A percentile compares a stretch with the other conserved stretches of the same genome.
Evolutionary conservation across 768 basidiomycete genomes (phyloP).

Genomic region (Inosperma sp.): DNA sequence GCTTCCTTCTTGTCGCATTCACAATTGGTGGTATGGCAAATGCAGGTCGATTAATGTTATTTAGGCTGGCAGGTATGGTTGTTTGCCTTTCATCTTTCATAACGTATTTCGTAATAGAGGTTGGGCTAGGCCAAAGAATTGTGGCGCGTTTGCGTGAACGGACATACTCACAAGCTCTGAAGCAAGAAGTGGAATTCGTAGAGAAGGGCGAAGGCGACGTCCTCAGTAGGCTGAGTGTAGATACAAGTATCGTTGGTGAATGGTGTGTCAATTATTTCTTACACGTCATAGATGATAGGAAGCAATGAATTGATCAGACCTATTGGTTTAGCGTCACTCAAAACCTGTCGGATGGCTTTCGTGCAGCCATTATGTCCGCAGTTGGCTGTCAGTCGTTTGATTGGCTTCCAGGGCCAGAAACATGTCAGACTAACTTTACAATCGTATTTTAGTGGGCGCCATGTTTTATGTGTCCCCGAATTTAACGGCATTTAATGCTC

Average conservation of each 20-base stretch:
- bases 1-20: constrained; percentile 66
- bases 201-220: constrained; percentile 93
- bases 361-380: constrained; percentile 88
- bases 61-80: constrained; percentile 73
- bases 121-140: constrained; percentile 69
- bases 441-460: constrained; percentile 60
- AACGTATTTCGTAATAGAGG: neutral
- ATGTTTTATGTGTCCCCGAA: constrained; percentile 93
- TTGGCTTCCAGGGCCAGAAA: neutral
- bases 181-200: constrained; percentile 90
- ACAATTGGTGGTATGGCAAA: constrained; percentile 86
- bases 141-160: constrained; percentile 80
- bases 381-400: constrained; percentile 72
- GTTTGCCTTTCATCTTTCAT: neutral
- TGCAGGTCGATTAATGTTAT: constrained; percentile 74
- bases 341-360: constrained; percentile 74
- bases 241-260: constrained; percentile 91
- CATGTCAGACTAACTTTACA: constrained; percentile 1
- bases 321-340: constrained; percentile 62
- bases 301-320: no score
- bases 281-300: constrained; percentile 1
- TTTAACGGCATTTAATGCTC: constrained; percentile 88
- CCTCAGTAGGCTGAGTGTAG: constrained; percentile 82
- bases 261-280: constrained; percentile 47
- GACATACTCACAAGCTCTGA: constrained; percentile 78